phyloP scores from a whole-genome alignment of 306 rosid species.

The Datisca glomerata region DNA sequence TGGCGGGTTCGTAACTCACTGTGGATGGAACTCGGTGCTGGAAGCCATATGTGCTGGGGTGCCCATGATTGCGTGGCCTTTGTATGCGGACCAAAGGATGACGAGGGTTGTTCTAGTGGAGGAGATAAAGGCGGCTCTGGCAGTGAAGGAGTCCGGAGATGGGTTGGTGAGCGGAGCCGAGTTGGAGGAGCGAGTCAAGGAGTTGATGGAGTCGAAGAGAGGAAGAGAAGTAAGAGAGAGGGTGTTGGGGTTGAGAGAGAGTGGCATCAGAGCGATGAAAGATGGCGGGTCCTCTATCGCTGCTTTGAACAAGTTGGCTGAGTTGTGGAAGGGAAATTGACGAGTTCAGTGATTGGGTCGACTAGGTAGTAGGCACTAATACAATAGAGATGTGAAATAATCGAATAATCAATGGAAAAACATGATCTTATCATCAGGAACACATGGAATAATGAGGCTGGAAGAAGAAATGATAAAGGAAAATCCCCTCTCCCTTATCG shows the following conservation, averaged over 20 bases:
- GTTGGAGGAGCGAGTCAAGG: slow-evolving; percentile 11
- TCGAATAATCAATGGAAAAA: too few species aligned
- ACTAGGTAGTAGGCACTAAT: too few species aligned
- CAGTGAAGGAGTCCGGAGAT: slow-evolving; percentile 4
- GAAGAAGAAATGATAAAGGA: too few species aligned
- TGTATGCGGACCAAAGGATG: slow-evolving; percentile 16
- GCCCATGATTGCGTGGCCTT: slow-evolving; percentile 19
- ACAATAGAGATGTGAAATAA: too few species aligned
- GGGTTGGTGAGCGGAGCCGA: slow-evolving; percentile 11
- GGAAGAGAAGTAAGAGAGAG: slow-evolving; percentile 5
- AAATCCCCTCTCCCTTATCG: too few species aligned
- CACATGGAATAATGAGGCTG: too few species aligned
- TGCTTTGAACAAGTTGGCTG: slow-evolving; percentile 3
- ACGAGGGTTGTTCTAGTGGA: slow-evolving; percentile 11
- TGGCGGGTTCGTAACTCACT: slow-evolving; percentile 19
- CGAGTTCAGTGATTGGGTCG: neutral
- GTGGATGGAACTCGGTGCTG: slow-evolving; percentile 16
- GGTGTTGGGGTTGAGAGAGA: neutral
- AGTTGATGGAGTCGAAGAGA: slow-evolving; percentile 10
- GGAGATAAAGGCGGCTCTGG: slow-evolving; percentile 11
- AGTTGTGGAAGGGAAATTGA: neutral
- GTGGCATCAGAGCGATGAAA: slow-evolving; percentile 7
- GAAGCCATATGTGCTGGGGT: slow-evolving; percentile 15
- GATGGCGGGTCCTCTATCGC: slow-evolving; percentile 9
- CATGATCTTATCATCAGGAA: too few species aligned